These are phyloP conservation scores for Maudiozyma serrabonitensis DNA, from an alignment of 805 yeast genomes.

Conservation along the genomic window DNA sequence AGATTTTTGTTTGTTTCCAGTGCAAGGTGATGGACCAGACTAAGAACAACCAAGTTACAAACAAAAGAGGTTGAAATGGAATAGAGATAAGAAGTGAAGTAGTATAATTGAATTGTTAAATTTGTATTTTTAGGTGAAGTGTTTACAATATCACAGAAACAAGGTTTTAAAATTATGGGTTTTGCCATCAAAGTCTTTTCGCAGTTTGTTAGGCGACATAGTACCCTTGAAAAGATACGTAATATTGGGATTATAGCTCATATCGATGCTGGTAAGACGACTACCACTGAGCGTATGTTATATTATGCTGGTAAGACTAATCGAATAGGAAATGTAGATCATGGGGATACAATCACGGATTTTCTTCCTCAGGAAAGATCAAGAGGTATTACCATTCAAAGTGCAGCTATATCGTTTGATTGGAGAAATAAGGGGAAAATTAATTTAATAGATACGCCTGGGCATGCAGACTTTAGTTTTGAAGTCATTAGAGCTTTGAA, in stretches of 20 bases:
- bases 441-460: slow-evolving; percentile 93
- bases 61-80: too few species aligned
- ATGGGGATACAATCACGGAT: slow-evolving; percentile 95
- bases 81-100: too few species aligned
- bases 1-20: too few species aligned
- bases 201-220: neutral
- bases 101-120: too few species aligned
- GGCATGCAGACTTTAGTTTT: slow-evolving; percentile 94
- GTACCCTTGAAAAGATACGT: slow-evolving; percentile 35
- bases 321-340: slow-evolving; percentile 86
- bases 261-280: slow-evolving; percentile 97
- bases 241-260: slow-evolving; percentile 98
- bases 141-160: too few species aligned
- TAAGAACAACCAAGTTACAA: too few species aligned
- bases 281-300: slow-evolving; percentile 94
- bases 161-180: neutral
- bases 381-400: slow-evolving; percentile 91
- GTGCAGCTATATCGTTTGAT: slow-evolving; percentile 87
- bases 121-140: neutral
- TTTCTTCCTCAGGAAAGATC: slow-evolving; percentile 81
- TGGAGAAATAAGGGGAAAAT: slow-evolving; percentile 60
- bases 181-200: neutral
- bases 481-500: slow-evolving; percentile 85
- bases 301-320: slow-evolving; percentile 74
- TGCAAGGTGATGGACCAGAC: too few species aligned